Evolutionary conservation across 345 rosid genomes (phyloP), one percentile per base, ranked within the genome.

Genomic region (Linum tenue): DNA sequence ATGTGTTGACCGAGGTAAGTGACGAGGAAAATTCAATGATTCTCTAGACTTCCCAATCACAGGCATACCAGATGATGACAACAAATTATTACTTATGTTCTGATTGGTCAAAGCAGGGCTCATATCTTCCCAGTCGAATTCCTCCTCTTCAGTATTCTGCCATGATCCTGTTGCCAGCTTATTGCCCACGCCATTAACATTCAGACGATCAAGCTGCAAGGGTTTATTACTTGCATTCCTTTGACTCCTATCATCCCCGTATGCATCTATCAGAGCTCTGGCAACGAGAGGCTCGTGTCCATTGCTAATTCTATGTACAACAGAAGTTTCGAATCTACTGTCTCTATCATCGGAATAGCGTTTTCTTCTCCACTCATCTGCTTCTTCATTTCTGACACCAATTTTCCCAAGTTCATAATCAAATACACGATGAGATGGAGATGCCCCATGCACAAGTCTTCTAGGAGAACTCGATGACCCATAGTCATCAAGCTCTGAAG

Each of bases 81-180:
- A 67, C 58, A 73, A 73, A 64, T 79, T 82, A 77, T 72, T 82
- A 62, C 67, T 74, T 79, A 86, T 74, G 70, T 77, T 73, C 64
- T 73, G 82, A 62, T 89, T 92, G 56, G 73, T 76, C 70, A 86
- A 77, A 37, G 96, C 83, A 67, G 97, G 98, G 81, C 81, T 95
- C 98, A 95, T 95, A 74, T 91, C 97, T 78, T 91, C 97, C 99
- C 99, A 95, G 72, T 95, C 91, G 77, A 89, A 95, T 78, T 95
- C 99, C 76, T 95, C 97, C 82, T 91, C 99, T 72, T 95, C 99
- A 62, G 94, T 87, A 76, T 87, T 92, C 85, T 91, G 98, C 99
- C 99, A 95, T 64, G 88, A 83, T 61, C 68, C 72, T 55, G 91
- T 22, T 73, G 82, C 82, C 68, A 77, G 73, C 76, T 82, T 87